These are phyloP conservation scores for Microstroma glucosiphilum DNA, from an alignment of 1,284 basidiomycete genomes.

Conservation along the genomic window DNA sequence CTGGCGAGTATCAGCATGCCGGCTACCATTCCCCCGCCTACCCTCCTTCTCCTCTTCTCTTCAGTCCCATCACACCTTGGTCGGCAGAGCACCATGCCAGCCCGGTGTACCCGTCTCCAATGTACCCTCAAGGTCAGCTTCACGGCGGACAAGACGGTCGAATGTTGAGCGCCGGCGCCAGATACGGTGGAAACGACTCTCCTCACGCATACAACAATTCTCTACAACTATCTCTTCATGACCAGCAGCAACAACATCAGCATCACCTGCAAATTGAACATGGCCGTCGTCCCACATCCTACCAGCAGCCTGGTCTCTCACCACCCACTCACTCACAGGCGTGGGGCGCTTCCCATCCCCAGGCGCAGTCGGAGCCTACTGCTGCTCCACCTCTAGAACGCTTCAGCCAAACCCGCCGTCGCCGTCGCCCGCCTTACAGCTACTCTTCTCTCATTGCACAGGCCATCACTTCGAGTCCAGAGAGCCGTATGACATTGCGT, in stretches of 20 bases:
- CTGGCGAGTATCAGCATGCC: background rate
- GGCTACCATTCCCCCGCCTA: background rate
- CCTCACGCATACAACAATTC: background rate
- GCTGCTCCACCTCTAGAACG: conserved; percentile 20
- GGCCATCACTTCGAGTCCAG: conserved; percentile 37
- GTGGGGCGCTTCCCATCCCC: background rate
- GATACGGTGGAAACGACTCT: background rate
- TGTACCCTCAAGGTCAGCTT: too few species aligned
- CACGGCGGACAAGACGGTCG: background rate
- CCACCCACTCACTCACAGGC: background rate
- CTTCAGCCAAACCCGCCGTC: conserved; percentile 30
- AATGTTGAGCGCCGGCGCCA: background rate
- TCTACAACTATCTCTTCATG: background rate
- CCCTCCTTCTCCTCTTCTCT: background rate
- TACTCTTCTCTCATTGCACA: conserved; percentile 44
- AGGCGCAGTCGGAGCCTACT: background rate
- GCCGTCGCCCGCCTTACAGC: conserved; percentile 34
- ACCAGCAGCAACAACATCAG: background rate
- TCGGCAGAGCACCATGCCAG: too few species aligned
- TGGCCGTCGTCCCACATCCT: background rate
- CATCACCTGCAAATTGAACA: background rate
- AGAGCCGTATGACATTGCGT: conserved; percentile 36
- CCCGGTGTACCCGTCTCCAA: too few species aligned
- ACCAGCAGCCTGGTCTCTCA: background rate
- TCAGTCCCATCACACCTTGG: background rate